Evolutionary conservation across 2,329 filamentous ascomycete genomes (phyloP).

Genomic region (Thielaviopsis euricoi): DNA sequence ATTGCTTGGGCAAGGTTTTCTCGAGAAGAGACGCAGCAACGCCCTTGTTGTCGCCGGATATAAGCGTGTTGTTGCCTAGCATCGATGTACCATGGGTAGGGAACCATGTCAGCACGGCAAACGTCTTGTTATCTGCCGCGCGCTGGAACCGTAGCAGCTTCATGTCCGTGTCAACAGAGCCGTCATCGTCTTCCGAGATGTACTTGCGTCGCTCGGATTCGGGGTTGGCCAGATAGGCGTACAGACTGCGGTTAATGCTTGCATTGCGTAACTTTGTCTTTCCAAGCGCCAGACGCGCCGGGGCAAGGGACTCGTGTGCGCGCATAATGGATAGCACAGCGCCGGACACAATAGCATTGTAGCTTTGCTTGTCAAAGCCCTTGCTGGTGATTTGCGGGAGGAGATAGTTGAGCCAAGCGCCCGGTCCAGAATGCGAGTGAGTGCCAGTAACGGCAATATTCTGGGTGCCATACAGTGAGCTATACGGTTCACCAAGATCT

Average conservation of each 20-base stretch:
- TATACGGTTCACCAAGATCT: slow-evolving; percentile 53
- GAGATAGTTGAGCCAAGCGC: slow-evolving; percentile 87
- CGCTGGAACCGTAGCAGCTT: slow-evolving; percentile 62
- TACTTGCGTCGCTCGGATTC: slow-evolving; percentile 54
- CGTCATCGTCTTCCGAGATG: slow-evolving; percentile 21
- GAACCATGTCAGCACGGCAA: slow-evolving; percentile 80
- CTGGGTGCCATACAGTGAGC: slow-evolving; percentile 52
- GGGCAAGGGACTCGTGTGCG: slow-evolving; percentile 41
- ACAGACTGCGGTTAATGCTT: slow-evolving; percentile 73
- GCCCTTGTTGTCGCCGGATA: slow-evolving; percentile 86
- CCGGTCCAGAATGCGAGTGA: slow-evolving; percentile 82
- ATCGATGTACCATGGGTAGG: slow-evolving; percentile 82
- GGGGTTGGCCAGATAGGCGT: slow-evolving; percentile 71
- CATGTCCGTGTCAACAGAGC: slow-evolving; percentile 55
- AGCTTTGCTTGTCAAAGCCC: slow-evolving; percentile 76
- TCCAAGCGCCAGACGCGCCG: slow-evolving; percentile 53
- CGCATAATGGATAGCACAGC: slow-evolving; percentile 65
- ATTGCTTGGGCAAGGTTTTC: slow-evolving; percentile 34
- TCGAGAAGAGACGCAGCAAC: slow-evolving; percentile 76
- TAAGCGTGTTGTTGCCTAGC: slow-evolving; percentile 75
- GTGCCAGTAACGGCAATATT: slow-evolving; percentile 87
- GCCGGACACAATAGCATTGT: slow-evolving; percentile 76
- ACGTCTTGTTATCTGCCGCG: slow-evolving; percentile 52
- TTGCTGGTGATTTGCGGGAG: slow-evolving; percentile 78
- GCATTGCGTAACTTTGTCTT: slow-evolving; percentile 44